Evolutionary conservation across 768 basidiomycete species (phyloP).

Genomic region (Calocybe indica): DNA sequence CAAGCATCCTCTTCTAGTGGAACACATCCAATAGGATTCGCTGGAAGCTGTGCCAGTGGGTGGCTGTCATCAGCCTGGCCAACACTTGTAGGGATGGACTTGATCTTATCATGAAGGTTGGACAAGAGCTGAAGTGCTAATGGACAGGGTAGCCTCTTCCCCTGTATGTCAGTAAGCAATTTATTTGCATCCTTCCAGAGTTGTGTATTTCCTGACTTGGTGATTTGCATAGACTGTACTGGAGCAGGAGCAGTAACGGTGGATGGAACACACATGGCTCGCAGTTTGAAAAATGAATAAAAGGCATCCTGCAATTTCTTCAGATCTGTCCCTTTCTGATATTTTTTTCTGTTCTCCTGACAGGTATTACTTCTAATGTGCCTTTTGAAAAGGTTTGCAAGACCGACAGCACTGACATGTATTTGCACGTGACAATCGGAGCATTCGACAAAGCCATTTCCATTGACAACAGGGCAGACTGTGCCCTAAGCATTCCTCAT

Average conservation of each 20-base stretch:
- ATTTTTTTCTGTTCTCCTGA: slow-evolving; percentile 4
- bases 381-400: slow-evolving; percentile 4
- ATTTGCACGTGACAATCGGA: slow-evolving; percentile 5
- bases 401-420: slow-evolving; percentile 1
- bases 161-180: not conserved
- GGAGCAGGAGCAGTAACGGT: not conserved
- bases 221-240: not conserved
- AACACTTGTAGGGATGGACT: not conserved
- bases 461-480: not conserved
- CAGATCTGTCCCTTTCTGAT: not conserved
- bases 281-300: not conserved
- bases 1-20: not conserved
- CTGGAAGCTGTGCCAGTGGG: not conserved
- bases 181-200: not conserved
- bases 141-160: not conserved
- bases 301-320: not conserved
- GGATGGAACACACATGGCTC: not conserved
- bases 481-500: not conserved
- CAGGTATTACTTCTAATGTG: not conserved
- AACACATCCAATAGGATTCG: not conserved
- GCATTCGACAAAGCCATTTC: slow-evolving; percentile 2
- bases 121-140: not conserved
- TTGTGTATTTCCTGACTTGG: not conserved
- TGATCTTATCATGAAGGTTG: not conserved
- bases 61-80: not conserved